Conservation (phyloP, 768 basidiomycete genomes). For the Pleurotus djamor region DNA sequence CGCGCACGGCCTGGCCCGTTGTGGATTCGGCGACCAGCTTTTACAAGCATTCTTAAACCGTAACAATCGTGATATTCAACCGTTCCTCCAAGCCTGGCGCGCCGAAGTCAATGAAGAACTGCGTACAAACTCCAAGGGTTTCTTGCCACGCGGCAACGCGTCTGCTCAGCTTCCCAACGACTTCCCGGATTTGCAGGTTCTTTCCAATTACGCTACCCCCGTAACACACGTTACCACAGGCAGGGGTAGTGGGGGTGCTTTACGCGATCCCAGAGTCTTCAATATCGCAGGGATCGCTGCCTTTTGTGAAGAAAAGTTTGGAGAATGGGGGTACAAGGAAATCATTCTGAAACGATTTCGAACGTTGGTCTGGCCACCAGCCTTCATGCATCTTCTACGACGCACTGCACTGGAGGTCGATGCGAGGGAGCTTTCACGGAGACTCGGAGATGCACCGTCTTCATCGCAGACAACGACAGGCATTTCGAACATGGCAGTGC, state of each 20-base stretch:
- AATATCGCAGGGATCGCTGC: conserved; percentile 46
- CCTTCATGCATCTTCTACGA: conserved; percentile 55
- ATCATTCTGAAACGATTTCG: conserved; percentile 65
- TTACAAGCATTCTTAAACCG: conserved; percentile 30
- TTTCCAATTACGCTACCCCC: conserved; percentile 57
- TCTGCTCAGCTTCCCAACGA: conserved; percentile 31
- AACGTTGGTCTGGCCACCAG: conserved; percentile 60
- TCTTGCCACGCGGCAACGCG: neutral
- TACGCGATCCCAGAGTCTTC: conserved; percentile 25
- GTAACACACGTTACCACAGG: conserved; percentile 40
- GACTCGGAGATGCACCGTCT: conserved; percentile 13
- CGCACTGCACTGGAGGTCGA: conserved; percentile 45
- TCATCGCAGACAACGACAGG: conserved; percentile 13
- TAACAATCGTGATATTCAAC: neutral
- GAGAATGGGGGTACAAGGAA: conserved; percentile 68
- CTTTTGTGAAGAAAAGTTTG: conserved; percentile 64
- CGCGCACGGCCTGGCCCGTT: conserved; percentile 55
- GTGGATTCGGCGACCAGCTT: conserved; percentile 55
- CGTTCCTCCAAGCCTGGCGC: neutral
- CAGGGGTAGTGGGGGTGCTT: conserved; percentile 3
- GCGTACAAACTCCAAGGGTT: conserved; percentile 1
- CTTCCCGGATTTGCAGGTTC: conserved; percentile 51
- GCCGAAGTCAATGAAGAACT: neutral
- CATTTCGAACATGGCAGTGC: conserved; percentile 17
- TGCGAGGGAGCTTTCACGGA: conserved; percentile 21